Conservation (phyloP, 2,329 filamentous ascomycete species). For the Penicillium sp. region DNA sequence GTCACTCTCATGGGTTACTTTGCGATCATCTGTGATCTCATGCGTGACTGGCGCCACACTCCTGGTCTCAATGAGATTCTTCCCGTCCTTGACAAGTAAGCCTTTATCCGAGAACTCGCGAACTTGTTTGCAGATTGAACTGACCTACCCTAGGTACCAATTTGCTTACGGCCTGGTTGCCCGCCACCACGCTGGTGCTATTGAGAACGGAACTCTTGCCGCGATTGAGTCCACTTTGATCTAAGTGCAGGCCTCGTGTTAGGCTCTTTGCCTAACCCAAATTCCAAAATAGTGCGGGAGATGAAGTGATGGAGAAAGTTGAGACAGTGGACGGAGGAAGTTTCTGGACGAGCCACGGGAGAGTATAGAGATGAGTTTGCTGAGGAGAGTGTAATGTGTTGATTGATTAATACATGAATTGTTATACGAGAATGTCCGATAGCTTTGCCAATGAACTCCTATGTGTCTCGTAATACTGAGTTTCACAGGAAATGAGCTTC, state of each 20-base stretch:
- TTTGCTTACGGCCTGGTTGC: conserved; percentile 67
- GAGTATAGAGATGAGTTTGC: neutral
- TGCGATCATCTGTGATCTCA: conserved; percentile 66
- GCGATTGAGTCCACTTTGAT: conserved; percentile 52
- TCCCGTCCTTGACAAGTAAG: conserved; percentile 60
- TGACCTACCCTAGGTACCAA: conserved; percentile 28
- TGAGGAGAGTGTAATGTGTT: neutral
- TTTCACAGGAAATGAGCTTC: neutral
- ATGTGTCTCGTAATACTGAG: neutral
- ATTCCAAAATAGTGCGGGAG: neutral
- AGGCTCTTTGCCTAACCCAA: neutral
- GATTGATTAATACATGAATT: neutral
- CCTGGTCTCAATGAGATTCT: conserved; percentile 59
- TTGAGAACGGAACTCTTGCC: conserved; percentile 60
- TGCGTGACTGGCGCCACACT: conserved; percentile 68
- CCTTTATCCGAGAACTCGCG: neutral
- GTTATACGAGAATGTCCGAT: neutral
- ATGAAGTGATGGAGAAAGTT: neutral
- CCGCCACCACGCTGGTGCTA: conserved; percentile 61
- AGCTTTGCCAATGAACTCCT: conserved; percentile 6
- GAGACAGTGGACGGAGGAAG: neutral
- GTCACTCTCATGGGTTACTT: conserved; percentile 59
- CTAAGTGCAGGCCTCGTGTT: neutral
- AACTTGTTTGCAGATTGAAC: neutral
- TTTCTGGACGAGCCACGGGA: neutral